A percentile compares a stretch with the other conserved stretches of the same genome.
Conservation (phyloP, 2,329 filamentous ascomycete species). For the Sporothrix inflata region DNA sequence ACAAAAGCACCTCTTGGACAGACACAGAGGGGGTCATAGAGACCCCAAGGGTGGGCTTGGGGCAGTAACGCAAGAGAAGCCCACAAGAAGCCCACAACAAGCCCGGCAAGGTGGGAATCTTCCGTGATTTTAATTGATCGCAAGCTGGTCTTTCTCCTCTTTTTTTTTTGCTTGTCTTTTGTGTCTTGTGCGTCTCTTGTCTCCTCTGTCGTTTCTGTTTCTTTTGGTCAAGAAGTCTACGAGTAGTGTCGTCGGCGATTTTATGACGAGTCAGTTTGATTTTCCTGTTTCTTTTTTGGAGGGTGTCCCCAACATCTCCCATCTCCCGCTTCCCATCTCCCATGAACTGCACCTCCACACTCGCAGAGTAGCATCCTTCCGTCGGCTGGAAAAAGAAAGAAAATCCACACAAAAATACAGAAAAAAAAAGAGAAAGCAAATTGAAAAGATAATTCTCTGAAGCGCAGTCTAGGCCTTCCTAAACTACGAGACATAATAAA, state of each 20-base stretch:
- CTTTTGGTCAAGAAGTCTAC: not conserved
- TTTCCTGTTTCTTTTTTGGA: not conserved
- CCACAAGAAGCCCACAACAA: not conserved
- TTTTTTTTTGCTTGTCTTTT: not conserved
- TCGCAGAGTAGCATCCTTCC: not conserved
- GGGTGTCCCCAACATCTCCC: not conserved
- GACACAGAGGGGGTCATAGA: too few relatives aligned
- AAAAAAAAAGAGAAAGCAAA: not conserved
- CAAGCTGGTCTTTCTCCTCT: not conserved
- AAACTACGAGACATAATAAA: not conserved
- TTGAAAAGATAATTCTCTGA: too few relatives aligned
- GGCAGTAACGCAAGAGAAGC: not conserved
- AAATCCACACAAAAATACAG: not conserved
- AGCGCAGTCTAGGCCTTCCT: too few relatives aligned
- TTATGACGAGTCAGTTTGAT: slow-evolving; percentile 11
- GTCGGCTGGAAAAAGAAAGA: not conserved
- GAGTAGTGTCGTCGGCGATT: not conserved
- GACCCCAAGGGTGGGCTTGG: too few relatives aligned
- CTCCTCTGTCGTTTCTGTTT: not conserved
- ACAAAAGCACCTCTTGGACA: not conserved
- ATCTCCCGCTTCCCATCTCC: not conserved
- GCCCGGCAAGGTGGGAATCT: not conserved
- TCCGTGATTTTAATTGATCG: not conserved
- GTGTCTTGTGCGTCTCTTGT: not conserved
- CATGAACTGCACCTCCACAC: not conserved